Conservation (phyloP, 306 rosid genomes). For the Vigna angularis region DNA sequence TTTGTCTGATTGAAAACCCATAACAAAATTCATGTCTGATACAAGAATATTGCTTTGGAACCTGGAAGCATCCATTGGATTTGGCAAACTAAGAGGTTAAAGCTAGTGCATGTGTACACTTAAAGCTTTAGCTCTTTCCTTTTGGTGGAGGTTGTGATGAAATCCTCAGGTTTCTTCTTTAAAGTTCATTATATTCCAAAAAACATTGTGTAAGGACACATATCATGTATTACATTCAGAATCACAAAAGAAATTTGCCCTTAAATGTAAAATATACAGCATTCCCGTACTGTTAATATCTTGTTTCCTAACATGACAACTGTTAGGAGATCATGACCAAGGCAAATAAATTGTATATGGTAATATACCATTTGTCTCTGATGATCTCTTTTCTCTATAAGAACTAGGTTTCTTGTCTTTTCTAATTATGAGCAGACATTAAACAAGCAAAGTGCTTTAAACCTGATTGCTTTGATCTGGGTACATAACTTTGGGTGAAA, state of each 20-base stretch:
- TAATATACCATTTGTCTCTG: conserved; percentile 1
- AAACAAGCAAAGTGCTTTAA: not conserved
- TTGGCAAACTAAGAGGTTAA: conserved; percentile 9
- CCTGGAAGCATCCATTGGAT: conserved; percentile 24
- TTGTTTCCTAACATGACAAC: not conserved
- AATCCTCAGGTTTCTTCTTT: conserved; percentile 12
- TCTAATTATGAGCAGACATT: not conserved
- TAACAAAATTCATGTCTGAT: conserved; percentile 30
- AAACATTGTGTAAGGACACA: not conserved
- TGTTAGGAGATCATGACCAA: not conserved
- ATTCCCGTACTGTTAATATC: not conserved
- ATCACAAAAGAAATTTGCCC: not conserved
- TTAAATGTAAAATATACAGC: not conserved
- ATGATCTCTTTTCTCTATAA: not conserved
- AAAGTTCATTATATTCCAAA: not conserved
- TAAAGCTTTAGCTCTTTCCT: not conserved
- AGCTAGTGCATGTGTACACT: not conserved
- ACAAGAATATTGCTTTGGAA: conserved; percentile 33
- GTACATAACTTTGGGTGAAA: not conserved
- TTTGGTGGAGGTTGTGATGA: not conserved
- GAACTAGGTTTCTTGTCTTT: not conserved
- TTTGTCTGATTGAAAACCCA: conserved; percentile 30
- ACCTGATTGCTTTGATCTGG: not conserved
- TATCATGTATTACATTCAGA: not conserved
- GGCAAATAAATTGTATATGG: not conserved